These are phyloP conservation scores for Ceraceosorus guamensis DNA, from an alignment of 1,284 basidiomycete species.

Conservation along the genomic window DNA sequence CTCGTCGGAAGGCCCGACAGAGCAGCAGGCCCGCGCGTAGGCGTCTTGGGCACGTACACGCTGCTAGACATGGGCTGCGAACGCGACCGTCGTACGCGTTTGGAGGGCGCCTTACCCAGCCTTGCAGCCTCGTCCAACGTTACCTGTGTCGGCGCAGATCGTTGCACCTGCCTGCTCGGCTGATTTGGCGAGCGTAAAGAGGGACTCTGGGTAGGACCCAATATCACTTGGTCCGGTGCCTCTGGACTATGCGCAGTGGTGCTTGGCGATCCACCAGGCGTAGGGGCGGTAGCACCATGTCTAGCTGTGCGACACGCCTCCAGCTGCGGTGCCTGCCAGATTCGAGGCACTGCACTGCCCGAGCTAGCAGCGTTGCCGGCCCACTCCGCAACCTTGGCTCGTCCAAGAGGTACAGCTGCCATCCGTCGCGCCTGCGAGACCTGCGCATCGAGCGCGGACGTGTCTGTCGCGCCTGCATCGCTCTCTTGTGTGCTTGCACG, in stretches of 20 bases:
- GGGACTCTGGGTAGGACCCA: too few species aligned
- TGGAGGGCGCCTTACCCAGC: slow-evolving; percentile 20
- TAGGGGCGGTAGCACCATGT: neutral
- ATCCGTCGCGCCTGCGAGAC: neutral
- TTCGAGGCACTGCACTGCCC: neutral
- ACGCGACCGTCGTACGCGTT: slow-evolving; percentile 16
- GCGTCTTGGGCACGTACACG: neutral
- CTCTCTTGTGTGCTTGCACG: neutral
- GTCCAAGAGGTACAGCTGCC: neutral
- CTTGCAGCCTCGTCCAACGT: slow-evolving; percentile 16
- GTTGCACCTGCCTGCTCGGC: neutral
- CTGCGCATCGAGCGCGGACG: neutral
- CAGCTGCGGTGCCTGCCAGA: neutral
- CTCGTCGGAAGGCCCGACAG: neutral
- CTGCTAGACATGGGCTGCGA: neutral
- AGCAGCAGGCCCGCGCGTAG: neutral
- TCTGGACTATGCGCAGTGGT: neutral
- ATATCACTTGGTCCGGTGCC: too few species aligned
- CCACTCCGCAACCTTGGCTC: neutral
- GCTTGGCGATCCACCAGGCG: neutral
- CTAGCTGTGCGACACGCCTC: neutral
- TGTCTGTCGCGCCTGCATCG: neutral
- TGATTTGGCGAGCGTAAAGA: neutral
- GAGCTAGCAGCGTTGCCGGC: neutral
- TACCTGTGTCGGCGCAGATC: neutral